Conservation (phyloP, 164 flowering plant genomes). For the Aristolochia californica region DNA sequence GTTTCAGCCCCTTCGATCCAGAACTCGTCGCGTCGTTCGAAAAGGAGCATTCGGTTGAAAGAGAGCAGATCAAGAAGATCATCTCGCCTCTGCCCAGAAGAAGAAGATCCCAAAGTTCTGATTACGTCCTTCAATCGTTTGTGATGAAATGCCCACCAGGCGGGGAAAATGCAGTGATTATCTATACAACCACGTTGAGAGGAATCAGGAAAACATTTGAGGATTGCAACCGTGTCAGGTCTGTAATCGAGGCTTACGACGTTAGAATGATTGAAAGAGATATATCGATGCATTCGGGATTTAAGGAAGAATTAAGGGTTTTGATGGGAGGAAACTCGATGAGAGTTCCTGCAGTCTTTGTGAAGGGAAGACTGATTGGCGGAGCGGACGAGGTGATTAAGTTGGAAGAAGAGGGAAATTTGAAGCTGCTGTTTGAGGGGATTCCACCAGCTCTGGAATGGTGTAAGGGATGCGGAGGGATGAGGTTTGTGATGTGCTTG, state of each 20-base stretch:
- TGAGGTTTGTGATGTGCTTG: slow-evolving; percentile 76
- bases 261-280: slow-evolving; percentile 61
- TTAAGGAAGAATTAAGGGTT: slow-evolving; percentile 60
- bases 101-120: slow-evolving; percentile 13
- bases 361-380: slow-evolving; percentile 79
- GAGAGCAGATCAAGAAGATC: slow-evolving; percentile 57
- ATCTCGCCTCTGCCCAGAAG: slow-evolving; percentile 20
- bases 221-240: slow-evolving; percentile 70
- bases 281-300: slow-evolving; percentile 85
- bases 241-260: slow-evolving; percentile 42
- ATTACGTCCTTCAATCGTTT: slow-evolving; percentile 27
- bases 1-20: slow-evolving; percentile 73
- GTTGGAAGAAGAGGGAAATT: slow-evolving; percentile 75
- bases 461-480: slow-evolving; percentile 63
- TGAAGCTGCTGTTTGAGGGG: slow-evolving; percentile 43
- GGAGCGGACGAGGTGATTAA: slow-evolving; percentile 67
- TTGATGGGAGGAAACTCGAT: slow-evolving; percentile 50
- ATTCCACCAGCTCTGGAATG: slow-evolving; percentile 31
- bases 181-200: slow-evolving; percentile 84
- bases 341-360: slow-evolving; percentile 74
- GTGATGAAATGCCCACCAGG: slow-evolving; percentile 66
- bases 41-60: slow-evolving; percentile 43
- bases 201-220: slow-evolving; percentile 92
- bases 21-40: slow-evolving; percentile 49
- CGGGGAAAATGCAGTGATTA: slow-evolving; percentile 55